Conservation (phyloP, 2,329 filamentous ascomycete genomes). For the Malbranchea zuffiana region DNA sequence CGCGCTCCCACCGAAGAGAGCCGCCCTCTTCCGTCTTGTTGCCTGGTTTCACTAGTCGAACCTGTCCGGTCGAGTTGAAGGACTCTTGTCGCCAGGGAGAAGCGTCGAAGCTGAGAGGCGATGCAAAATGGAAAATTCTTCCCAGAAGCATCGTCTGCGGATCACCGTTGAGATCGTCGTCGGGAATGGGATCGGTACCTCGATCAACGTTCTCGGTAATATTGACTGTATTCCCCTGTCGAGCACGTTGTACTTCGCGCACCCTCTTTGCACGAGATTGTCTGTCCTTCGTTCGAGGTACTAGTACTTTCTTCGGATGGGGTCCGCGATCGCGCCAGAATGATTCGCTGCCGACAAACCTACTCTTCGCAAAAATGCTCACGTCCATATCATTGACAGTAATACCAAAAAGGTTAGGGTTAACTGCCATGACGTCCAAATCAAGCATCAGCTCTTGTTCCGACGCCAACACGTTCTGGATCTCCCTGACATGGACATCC, state of each 20-base stretch:
- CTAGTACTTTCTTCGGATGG: constrained; percentile 16
- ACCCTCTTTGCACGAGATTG: constrained; percentile 25
- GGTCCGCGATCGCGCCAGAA: constrained; percentile 29
- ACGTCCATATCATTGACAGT: constrained; percentile 78
- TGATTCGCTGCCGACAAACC: constrained; percentile 59
- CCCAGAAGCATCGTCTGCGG: constrained; percentile 85
- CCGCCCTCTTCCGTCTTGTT: constrained; percentile 79
- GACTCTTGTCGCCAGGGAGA: constrained; percentile 68
- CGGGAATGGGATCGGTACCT: constrained; percentile 54
- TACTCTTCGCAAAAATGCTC: constrained; percentile 89
- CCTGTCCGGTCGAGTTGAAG: constrained; percentile 66
- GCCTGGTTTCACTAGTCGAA: constrained; percentile 71
- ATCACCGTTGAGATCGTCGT: constrained; percentile 43
- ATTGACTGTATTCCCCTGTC: constrained; percentile 4
- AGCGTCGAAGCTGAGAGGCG: constrained; percentile 76
- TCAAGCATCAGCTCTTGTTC: constrained; percentile 95
- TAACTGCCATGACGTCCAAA: constrained; percentile 73
- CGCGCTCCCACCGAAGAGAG: constrained; percentile 76
- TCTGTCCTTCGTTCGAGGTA: constrained; percentile 20
- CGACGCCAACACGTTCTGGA: constrained; percentile 83
- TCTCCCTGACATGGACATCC: constrained; percentile 65
- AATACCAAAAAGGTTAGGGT: constrained; percentile 85
- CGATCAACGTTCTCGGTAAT: constrained; percentile 37
- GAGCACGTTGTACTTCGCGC: constrained; percentile 8
- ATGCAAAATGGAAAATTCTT: constrained; percentile 76